Conservation (phyloP, 306 rosid species). For the Quillaja saponaria region DNA sequence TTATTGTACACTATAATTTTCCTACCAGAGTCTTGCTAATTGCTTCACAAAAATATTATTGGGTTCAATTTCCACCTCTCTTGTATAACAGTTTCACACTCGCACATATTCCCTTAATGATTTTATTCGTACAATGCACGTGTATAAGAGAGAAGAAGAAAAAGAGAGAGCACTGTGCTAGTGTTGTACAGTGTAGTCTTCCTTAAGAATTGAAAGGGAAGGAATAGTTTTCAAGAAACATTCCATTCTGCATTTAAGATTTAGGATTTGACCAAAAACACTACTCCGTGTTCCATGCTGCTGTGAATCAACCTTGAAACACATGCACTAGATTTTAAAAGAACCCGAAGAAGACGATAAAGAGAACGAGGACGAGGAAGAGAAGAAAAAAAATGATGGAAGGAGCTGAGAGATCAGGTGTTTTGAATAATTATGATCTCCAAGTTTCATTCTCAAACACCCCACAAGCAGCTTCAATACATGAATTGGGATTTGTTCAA, state of each 20-base stretch:
- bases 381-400: slow-evolving; percentile 50
- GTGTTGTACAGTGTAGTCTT: slow-evolving; percentile 34
- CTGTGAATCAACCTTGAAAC: slow-evolving; percentile 7
- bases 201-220: slow-evolving; percentile 41
- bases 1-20: too few species aligned
- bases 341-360: slow-evolving; percentile 6
- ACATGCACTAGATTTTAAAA: slow-evolving; percentile 3
- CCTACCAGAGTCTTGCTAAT: too few species aligned
- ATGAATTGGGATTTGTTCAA: slow-evolving; percentile 75
- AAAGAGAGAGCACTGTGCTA: slow-evolving; percentile 33
- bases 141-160: slow-evolving; percentile 40
- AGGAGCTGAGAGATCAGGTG: slow-evolving; percentile 48
- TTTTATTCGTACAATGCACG: slow-evolving; percentile 62
- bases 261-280: slow-evolving; percentile 53
- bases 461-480: slow-evolving; percentile 52
- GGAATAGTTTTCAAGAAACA: slow-evolving; percentile 38
- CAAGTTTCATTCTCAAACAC: slow-evolving; percentile 66
- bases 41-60: too few species aligned
- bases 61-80: too few species aligned
- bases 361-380: slow-evolving; percentile 3
- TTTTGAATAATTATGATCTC: slow-evolving; percentile 58
- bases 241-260: slow-evolving; percentile 41
- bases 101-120: too few species aligned
- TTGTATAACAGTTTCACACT: too few species aligned
- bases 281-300: slow-evolving; percentile 29